Base-by-base conservation (phyloP, 1,284 basidiomycete species). In the Somion occarium region DNA sequence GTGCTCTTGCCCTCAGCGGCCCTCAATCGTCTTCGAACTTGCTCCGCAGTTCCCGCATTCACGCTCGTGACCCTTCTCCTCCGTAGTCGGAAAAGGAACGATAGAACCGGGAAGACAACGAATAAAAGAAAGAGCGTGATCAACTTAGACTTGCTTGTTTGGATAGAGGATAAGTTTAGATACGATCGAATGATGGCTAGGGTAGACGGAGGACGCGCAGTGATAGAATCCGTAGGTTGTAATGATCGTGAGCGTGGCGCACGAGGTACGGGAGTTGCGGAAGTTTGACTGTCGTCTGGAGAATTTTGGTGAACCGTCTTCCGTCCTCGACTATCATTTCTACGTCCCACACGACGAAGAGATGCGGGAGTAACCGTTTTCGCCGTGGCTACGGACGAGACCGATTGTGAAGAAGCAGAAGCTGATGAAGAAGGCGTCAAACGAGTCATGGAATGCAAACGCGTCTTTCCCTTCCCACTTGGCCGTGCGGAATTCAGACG, bases 71-170 rank as follows among this genome's bases (percentile, higher is more conserved):
- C 46, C 50, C 66, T 66, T 48, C 73, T 70, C 46, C 73, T 67
- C 41, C 78, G 71, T 38, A 76, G 57, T 26, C 79, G 75, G 26
- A 86, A 60, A 19, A 79, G 51, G 44, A 84, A 72, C 12, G 85
- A 85, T 24, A 87, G 55, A 13, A 84, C 38, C 2, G 87, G 84
- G 2, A 89, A 64, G 1, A 88, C 62, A 38, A 87, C 63, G 55
- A 83, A 79, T 13, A 89, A 61, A 3, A 84, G 52, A 42, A 81
- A 56, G 43, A 84, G 70, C 0, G 76, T 74, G 1, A 75, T 66
- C 47, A 83, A 48, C 50, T 64, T 65, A 66, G 79, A 62, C 37
- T 58, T 56, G 49, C 59, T 53, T 48, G 56, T 24, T 52, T 56
- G 46, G 49, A 52, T 50, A 26, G 61, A 38, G 38, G 58, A 22